Evolutionary conservation across 2,329 filamentous ascomycete species (phyloP).

Genomic region (Aspergillus terreus): DNA sequence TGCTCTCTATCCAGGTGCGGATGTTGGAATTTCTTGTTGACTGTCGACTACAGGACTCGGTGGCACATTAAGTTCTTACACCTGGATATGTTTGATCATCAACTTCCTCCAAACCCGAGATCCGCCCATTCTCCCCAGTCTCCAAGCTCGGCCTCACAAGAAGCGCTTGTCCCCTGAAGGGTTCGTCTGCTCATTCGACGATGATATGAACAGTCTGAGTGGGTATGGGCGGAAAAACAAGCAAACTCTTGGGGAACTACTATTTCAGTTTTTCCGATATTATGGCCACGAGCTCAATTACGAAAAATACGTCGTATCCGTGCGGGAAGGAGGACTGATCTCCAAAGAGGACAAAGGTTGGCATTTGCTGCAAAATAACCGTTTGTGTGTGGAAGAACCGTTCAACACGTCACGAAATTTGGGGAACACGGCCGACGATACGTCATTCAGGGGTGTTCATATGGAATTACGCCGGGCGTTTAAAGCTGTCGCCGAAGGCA

Average conservation of each 20-base stretch:
- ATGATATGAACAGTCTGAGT: slow-evolving; percentile 71
- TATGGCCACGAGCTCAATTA: slow-evolving; percentile 94
- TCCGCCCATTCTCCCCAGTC: slow-evolving; percentile 76
- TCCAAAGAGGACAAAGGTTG: slow-evolving; percentile 85
- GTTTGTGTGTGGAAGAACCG: slow-evolving; percentile 91
- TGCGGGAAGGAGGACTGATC: slow-evolving; percentile 73
- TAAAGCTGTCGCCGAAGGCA: slow-evolving; percentile 71
- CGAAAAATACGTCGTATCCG: slow-evolving; percentile 76
- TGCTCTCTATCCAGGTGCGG: background rate
- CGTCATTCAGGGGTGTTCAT: slow-evolving; percentile 87
- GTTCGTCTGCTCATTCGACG: slow-evolving; percentile 73
- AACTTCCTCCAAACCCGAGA: slow-evolving; percentile 88
- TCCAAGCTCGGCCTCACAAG: slow-evolving; percentile 70
- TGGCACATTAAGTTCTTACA: slow-evolving; percentile 94
- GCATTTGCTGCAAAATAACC: slow-evolving; percentile 75
- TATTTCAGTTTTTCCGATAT: slow-evolving; percentile 93
- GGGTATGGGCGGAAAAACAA: slow-evolving; percentile 77
- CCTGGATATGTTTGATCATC: slow-evolving; percentile 98
- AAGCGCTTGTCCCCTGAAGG: slow-evolving; percentile 62
- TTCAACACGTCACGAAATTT: slow-evolving; percentile 89
- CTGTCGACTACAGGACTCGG: slow-evolving; percentile 64
- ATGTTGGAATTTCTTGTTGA: slow-evolving; percentile 14
- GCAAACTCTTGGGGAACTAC: slow-evolving; percentile 75
- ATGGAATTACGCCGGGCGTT: slow-evolving; percentile 86
- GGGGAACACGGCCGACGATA: slow-evolving; percentile 94